phyloP scores from a whole-genome alignment of 176 grass and related monocot species.

The Cenchrus americanus region DNA sequence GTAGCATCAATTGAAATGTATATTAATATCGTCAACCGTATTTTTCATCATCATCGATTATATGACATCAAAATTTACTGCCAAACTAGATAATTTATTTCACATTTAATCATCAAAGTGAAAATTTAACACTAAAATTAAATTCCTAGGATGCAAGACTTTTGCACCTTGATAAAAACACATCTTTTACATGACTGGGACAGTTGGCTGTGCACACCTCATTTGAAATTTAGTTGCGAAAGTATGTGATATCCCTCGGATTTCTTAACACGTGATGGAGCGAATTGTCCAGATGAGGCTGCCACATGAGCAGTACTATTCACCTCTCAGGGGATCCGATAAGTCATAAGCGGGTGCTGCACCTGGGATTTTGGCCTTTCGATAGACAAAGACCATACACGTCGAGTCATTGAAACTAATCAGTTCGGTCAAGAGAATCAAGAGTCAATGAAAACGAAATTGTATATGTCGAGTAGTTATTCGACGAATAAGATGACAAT shows the following conservation, averaged over 20 bases:
- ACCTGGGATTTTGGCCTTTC: constrained; percentile 39
- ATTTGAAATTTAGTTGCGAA: neutral
- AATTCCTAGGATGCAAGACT: neutral
- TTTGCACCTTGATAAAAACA: neutral
- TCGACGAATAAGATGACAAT: constrained; percentile 21
- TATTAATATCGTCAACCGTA: neutral
- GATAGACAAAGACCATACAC: constrained; percentile 37
- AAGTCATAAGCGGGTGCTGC: neutral
- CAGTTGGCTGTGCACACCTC: no score
- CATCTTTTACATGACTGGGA: no score
- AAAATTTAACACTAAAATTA: neutral
- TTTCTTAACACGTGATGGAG: constrained; percentile 7
- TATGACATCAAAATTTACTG: neutral
- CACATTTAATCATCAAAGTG: neutral
- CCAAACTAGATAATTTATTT: no score
- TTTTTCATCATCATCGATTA: neutral
- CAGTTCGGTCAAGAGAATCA: constrained; percentile 37
- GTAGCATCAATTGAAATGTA: no score
- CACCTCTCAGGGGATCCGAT: neutral
- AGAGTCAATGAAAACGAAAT: constrained; percentile 18
- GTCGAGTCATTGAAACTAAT: constrained; percentile 17
- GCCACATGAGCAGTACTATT: neutral
- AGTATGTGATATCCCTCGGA: neutral
- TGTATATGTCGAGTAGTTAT: constrained; percentile 22
- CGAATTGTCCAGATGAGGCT: neutral